Conservation (phyloP, 768 basidiomycete species). For the Lentinula edodes region DNA sequence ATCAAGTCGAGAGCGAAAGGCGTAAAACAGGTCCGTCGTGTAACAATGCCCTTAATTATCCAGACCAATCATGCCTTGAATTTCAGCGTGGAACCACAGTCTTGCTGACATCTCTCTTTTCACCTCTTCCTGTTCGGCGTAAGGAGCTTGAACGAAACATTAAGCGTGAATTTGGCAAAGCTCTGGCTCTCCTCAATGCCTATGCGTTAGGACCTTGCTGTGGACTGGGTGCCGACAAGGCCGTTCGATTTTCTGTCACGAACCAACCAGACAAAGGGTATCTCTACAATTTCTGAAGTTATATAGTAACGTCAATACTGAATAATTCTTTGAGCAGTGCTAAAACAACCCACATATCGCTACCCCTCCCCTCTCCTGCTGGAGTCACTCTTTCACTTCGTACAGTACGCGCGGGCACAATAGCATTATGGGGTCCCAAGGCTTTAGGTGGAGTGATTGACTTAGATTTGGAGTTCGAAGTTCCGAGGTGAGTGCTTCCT, state of each 20-base stretch:
- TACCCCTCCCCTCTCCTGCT: neutral
- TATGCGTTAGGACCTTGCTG: conserved; percentile 85
- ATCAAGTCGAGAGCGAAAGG: conserved; percentile 51
- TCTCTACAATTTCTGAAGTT: conserved; percentile 17
- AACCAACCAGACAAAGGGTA: conserved; percentile 72
- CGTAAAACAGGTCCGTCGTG: conserved; percentile 70
- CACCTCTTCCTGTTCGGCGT: conserved; percentile 79
- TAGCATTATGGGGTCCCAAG: conserved; percentile 82
- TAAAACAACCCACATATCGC: conserved; percentile 4
- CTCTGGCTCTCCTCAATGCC: conserved; percentile 72
- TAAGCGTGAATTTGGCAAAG: conserved; percentile 88
- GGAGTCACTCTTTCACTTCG: neutral
- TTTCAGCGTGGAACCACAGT: conserved; percentile 84
- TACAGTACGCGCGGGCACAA: conserved; percentile 57
- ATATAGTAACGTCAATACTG: neutral
- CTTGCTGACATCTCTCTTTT: conserved; percentile 64
- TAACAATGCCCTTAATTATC: neutral
- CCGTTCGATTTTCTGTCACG: conserved; percentile 68
- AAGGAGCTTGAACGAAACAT: conserved; percentile 87
- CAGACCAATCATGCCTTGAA: neutral
- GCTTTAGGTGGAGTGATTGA: conserved; percentile 70
- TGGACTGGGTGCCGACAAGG: conserved; percentile 36
- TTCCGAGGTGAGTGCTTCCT: conserved; percentile 20
- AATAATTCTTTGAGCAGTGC: neutral
- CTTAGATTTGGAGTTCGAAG: conserved; percentile 63